phyloP scores from a whole-genome alignment of 1,284 basidiomycete species.

The Anthracocystis setariae region DNA sequence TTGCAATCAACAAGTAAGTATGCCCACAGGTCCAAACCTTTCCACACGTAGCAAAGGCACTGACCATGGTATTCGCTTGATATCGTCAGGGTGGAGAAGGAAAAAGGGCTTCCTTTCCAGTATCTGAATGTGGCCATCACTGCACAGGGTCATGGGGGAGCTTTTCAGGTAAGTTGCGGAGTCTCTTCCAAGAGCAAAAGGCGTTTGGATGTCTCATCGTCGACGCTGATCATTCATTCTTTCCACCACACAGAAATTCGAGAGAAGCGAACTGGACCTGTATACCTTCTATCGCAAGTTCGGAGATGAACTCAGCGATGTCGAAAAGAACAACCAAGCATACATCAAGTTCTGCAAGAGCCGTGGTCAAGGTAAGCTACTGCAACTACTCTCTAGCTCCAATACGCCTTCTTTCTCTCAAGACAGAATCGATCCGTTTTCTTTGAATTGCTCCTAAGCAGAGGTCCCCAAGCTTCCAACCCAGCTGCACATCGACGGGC shows the following conservation, averaged over 20 bases:
- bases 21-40: not conserved
- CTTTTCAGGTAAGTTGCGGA: constrained; percentile 62
- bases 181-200: no score
- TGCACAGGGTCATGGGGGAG: constrained; percentile 59
- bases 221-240: not conserved
- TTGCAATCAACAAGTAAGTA: constrained; percentile 59
- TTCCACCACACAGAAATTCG: constrained; percentile 46
- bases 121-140: constrained; percentile 68
- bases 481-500: constrained; percentile 33
- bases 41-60: no score
- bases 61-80: no score
- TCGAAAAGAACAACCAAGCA: constrained; percentile 51
- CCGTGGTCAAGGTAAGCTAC: constrained; percentile 34
- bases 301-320: constrained; percentile 61
- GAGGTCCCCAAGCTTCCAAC: constrained; percentile 51
- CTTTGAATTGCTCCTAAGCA: constrained; percentile 11
- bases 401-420: no score
- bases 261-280: constrained; percentile 63
- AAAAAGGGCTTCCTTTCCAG: constrained; percentile 60
- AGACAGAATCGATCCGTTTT: no score
- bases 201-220: no score
- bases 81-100: constrained; percentile 49
- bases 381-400: no score
- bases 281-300: constrained; percentile 66
- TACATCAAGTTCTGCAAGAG: constrained; percentile 59